These are phyloP conservation scores for Pugionium dolabratum DNA, from an alignment of 345 rosid species.

Conservation along the genomic window DNA sequence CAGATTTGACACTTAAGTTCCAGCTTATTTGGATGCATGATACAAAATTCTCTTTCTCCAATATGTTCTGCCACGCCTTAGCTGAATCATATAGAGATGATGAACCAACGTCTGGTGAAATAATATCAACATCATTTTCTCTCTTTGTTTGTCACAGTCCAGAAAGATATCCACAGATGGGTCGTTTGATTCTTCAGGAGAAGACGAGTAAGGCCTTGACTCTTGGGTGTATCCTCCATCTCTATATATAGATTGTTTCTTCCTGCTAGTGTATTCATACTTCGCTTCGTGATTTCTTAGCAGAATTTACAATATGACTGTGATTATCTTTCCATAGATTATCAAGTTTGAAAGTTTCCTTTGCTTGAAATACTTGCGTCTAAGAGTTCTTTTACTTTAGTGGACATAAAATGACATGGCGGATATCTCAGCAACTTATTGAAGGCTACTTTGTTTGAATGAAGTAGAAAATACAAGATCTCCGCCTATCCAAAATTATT, in stretches of 20 bases:
- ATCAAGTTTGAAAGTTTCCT: conserved; percentile 3
- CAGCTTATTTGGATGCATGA: conserved; percentile 8
- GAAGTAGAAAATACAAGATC: neutral
- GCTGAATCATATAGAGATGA: too few species aligned
- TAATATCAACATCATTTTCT: neutral
- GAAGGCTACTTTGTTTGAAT: neutral
- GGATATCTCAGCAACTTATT: conserved; percentile 6
- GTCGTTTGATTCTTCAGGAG: conserved; percentile 94
- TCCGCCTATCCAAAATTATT: conserved; percentile 4
- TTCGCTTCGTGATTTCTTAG: too few species aligned
- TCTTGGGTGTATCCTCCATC: conserved; percentile 22
- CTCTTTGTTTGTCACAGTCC: conserved; percentile 50
- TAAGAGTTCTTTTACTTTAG: neutral
- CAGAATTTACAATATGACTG: too few species aligned
- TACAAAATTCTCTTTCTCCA: too few species aligned
- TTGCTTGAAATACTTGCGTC: conserved; percentile 14
- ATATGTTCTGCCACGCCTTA: too few species aligned
- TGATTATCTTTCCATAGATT: too few species aligned
- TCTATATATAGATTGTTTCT: too few species aligned
- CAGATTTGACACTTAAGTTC: neutral
- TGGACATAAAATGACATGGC: neutral
- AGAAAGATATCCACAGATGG: conserved; percentile 85
- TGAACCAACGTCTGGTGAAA: neutral
- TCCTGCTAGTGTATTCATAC: too few species aligned
- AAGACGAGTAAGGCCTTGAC: conserved; percentile 85